Evolutionary conservation across 2,329 filamentous ascomycete species (phyloP).

Genomic region (Diatrype stigma): DNA sequence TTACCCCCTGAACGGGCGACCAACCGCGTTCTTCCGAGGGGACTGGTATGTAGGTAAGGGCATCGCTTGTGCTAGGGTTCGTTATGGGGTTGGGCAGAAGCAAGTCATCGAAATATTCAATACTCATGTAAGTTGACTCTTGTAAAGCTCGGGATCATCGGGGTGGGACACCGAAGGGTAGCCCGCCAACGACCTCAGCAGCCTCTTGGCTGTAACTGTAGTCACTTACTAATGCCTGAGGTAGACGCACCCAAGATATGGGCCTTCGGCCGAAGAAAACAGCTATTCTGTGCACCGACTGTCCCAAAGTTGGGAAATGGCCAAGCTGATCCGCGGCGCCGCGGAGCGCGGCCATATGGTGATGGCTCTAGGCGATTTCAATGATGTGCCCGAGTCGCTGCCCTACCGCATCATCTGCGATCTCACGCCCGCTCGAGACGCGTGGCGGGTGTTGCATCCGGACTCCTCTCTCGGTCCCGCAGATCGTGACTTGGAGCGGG

Average conservation of each 20-base stretch:
- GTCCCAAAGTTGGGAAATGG: constrained; percentile 91
- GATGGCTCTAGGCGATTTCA: constrained; percentile 88
- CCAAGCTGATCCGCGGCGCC: constrained; percentile 81
- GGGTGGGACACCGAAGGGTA: too few relatives aligned
- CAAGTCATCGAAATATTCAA: constrained; percentile 86
- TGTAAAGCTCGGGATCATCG: neutral
- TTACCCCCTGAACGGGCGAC: constrained; percentile 89
- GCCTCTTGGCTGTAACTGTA: too few relatives aligned
- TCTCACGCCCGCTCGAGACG: constrained; percentile 73
- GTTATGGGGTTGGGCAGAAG: constrained; percentile 58
- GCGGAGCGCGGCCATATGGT: constrained; percentile 78
- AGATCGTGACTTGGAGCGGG: constrained; percentile 61
- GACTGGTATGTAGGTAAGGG: constrained; percentile 98
- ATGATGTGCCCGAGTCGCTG: constrained; percentile 86
- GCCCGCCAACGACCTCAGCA: neutral
- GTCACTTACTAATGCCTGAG: neutral
- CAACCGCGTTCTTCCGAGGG: constrained; percentile 88
- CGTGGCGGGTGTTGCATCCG: constrained; percentile 81
- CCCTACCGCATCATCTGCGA: constrained; percentile 78
- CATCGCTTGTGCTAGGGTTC: constrained; percentile 76
- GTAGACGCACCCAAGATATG: constrained; percentile 76
- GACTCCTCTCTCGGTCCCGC: constrained; percentile 76
- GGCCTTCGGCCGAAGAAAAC: constrained; percentile 65
- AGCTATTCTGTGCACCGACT: constrained; percentile 88
- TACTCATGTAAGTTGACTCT: constrained; percentile 62